Conservation (phyloP, 2,329 filamentous ascomycete genomes). For the Bisporella sp. region DNA sequence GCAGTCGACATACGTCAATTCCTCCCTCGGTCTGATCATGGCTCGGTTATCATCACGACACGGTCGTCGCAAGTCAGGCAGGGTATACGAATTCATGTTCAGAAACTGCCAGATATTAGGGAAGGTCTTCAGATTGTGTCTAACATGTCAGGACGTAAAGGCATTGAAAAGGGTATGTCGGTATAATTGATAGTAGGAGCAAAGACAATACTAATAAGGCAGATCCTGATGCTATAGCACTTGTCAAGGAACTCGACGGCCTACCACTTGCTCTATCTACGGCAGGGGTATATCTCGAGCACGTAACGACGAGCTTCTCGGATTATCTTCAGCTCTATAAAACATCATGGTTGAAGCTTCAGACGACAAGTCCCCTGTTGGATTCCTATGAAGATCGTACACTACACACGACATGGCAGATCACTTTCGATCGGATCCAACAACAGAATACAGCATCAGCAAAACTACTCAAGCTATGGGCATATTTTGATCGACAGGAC, state of each 20-base stretch:
- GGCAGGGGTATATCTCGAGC: conserved; percentile 7
- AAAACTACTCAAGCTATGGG: too few species aligned
- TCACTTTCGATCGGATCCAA: conserved; percentile 28
- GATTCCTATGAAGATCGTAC: conserved; percentile 12
- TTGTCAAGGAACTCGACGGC: conserved; percentile 6
- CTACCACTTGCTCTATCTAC: conserved; percentile 4
- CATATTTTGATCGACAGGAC: conserved; percentile 28
- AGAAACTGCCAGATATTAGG: conserved; percentile 8
- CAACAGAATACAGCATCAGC: conserved; percentile 20
- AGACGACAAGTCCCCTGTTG: conserved; percentile 5
- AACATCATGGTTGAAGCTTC: conserved; percentile 9
- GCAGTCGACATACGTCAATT: conserved; percentile 7
- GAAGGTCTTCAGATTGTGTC: conserved; percentile 17
- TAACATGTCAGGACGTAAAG: conserved; percentile 15
- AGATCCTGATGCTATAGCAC: conserved; percentile 7
- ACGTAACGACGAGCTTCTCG: conserved; percentile 6
- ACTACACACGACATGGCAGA: conserved; percentile 15
- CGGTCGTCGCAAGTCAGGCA: neutral
- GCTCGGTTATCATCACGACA: conserved; percentile 12
- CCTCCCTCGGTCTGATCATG: conserved; percentile 5
- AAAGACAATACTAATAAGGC: neutral
- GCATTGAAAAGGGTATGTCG: conserved; percentile 15
- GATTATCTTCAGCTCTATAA: conserved; percentile 15
- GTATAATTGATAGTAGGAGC: conserved; percentile 5
- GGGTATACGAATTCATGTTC: conserved; percentile 3